Evolutionary conservation across 1,284 basidiomycete species (phyloP).

Genomic region (Athelia psychrophila): DNA sequence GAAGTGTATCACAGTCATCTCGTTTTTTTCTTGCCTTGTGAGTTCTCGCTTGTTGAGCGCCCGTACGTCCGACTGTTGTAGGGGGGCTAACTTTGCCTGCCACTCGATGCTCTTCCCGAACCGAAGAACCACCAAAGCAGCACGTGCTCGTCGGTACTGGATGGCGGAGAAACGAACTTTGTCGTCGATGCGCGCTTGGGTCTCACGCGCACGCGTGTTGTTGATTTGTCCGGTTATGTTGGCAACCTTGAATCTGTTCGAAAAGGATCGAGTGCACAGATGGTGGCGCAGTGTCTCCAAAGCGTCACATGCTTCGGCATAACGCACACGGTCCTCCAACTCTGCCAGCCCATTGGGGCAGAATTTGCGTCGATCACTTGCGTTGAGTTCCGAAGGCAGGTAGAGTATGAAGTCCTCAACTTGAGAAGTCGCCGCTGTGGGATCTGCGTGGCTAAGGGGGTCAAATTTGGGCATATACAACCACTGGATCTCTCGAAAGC

Average conservation of each 20-base stretch:
- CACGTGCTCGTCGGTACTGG: background rate
- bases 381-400: background rate
- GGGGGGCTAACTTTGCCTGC: background rate
- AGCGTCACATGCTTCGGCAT: conserved; percentile 5
- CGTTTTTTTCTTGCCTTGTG: background rate
- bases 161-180: background rate
- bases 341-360: conserved; percentile 1
- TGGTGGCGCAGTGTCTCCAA: conserved; percentile 3
- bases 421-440: background rate
- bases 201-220: conserved; percentile 3
- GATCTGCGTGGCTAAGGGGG: background rate
- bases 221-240: conserved; percentile 9
- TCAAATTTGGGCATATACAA: background rate
- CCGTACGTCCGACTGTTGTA: background rate
- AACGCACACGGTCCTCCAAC: conserved; percentile 7
- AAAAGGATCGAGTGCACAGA: conserved; percentile 7
- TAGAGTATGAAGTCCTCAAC: background rate
- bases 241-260: conserved; percentile 8
- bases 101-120: background rate
- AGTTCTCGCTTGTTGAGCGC: background rate
- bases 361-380: background rate
- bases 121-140: background rate
- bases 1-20: background rate
- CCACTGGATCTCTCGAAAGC: background rate
- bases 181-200: conserved; percentile 1